A percentile compares a stretch with the other conserved stretches of the same genome.
These are phyloP conservation scores for Agrostemma githago DNA, from an alignment of 148 eudicot species.

Conservation along the genomic window DNA sequence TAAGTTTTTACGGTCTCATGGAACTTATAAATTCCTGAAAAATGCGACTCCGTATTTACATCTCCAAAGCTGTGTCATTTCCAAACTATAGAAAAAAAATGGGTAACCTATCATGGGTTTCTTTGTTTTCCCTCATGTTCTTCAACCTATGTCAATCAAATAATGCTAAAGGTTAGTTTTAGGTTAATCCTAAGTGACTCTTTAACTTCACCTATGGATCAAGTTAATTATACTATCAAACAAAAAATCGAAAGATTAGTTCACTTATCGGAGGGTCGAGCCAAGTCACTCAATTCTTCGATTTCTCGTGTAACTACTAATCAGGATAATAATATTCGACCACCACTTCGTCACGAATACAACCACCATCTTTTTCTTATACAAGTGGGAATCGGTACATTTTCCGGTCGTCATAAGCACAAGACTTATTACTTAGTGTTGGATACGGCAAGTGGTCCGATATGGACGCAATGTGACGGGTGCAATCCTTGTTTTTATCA, in stretches of 20 bases:
- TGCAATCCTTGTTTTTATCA: constrained; percentile 13
- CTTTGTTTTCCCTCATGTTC: neutral
- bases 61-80: neutral
- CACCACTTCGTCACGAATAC: neutral
- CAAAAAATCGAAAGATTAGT: neutral
- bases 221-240: neutral
- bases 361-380: neutral
- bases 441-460: neutral
- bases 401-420: neutral
- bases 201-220: neutral
- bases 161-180: constrained; percentile 3
- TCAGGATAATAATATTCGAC: neutral
- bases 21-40: neutral
- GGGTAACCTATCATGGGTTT: neutral
- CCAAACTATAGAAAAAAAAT: neutral
- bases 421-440: constrained; percentile 1
- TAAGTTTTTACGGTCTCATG: no score
- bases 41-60: neutral
- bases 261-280: neutral
- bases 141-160: neutral
- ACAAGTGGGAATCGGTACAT: constrained; percentile 9
- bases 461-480: constrained; percentile 8
- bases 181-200: constrained; percentile 9
- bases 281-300: neutral
- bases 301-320: neutral